Conservation (phyloP, 108 stramenopile species). For the Aurantiochytrium sp. region DNA sequence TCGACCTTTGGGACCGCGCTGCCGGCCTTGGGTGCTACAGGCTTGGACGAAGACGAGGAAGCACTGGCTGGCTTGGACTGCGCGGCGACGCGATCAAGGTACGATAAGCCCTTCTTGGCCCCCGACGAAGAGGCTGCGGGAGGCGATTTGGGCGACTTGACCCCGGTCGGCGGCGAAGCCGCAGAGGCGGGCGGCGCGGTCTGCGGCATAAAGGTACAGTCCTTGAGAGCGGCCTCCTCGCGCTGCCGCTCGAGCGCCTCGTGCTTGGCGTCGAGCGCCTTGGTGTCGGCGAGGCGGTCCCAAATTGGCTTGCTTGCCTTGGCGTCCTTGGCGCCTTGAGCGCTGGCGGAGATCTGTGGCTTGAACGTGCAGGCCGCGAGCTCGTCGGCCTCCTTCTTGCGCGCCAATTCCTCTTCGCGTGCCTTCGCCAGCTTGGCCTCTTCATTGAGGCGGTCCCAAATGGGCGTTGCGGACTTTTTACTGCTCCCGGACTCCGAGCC, state of each 20-base stretch:
- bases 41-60: too few relatives aligned
- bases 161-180: not conserved
- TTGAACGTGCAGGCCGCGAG: not conserved
- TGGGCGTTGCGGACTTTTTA: not conserved
- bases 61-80: not conserved
- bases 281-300: slow-evolving; percentile 23
- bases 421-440: not conserved
- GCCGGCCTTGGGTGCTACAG: too few relatives aligned
- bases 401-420: not conserved
- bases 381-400: not conserved
- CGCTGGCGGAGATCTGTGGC: not conserved
- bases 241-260: not conserved
- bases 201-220: not conserved
- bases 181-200: not conserved
- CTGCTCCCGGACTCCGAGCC: too few relatives aligned
- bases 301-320: not conserved
- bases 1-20: too few relatives aligned
- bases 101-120: not conserved
- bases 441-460: not conserved
- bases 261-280: not conserved
- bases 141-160: not conserved
- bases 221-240: not conserved
- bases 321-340: too few relatives aligned
- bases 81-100: not conserved
- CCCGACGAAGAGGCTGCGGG: not conserved